Evolutionary conservation across 78 protist species (phyloP).

Genomic region (Diacronema lutheri): DNA sequence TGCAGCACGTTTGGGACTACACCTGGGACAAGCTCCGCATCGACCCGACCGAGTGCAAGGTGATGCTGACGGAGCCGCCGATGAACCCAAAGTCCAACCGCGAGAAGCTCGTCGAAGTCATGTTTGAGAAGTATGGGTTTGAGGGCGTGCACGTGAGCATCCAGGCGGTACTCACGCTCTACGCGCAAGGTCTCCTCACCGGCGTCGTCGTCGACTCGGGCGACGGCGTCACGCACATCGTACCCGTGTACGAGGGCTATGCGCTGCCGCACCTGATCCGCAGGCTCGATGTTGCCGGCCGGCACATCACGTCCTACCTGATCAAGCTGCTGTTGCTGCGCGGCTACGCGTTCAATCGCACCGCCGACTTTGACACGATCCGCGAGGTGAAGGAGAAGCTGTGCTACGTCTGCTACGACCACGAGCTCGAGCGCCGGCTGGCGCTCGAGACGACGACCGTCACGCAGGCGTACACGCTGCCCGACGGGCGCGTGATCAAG

Average conservation of each 20-base stretch:
- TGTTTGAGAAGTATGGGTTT: constrained; percentile 96
- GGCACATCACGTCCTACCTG: constrained; percentile 83
- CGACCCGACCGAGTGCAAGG: constrained; percentile 79
- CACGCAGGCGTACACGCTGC: constrained; percentile 72
- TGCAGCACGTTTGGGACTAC: constrained; percentile 80
- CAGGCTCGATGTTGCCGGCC: constrained; percentile 97
- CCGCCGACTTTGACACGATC: constrained; percentile 98
- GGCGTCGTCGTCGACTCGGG: constrained; percentile 98
- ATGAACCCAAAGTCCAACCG: constrained; percentile 86
- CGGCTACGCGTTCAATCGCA: constrained; percentile 94
- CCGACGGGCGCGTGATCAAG: constrained; percentile 47
- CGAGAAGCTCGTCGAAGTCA: constrained; percentile 71
- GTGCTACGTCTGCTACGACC: constrained; percentile 93
- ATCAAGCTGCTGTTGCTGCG: constrained; percentile 90
- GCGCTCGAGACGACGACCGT: constrained; percentile 96
- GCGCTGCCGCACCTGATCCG: constrained; percentile 75
- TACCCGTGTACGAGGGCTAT: constrained; percentile 98
- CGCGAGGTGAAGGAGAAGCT: constrained; percentile 87
- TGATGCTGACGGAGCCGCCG: constrained; percentile 97
- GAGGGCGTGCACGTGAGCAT: constrained; percentile 75
- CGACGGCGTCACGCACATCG: constrained; percentile 99
- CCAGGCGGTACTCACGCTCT: constrained; percentile 95
- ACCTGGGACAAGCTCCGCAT: constrained; percentile 87
- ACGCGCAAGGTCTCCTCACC: constrained; percentile 86
- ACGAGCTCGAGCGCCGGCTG: constrained; percentile 79